Base-by-base conservation (phyloP, 2,329 filamentous ascomycete species). In the Fusarium verticillioides region DNA sequence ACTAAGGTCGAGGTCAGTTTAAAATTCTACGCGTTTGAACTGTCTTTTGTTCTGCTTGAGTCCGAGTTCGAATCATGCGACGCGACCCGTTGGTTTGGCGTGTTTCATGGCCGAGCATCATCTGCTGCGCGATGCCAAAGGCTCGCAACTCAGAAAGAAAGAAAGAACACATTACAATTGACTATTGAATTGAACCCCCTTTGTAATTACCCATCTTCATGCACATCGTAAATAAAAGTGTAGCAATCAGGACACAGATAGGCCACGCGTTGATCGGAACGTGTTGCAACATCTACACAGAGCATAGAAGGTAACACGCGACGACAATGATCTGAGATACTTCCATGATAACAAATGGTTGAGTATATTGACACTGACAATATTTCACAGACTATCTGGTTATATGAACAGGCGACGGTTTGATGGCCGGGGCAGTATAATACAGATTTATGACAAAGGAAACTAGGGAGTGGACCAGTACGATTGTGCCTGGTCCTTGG, bases 401-500 rank as follows among this genome's bases (percentile, higher is more conserved):
- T 69, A 13, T 59, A 44, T 60, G 6, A 39, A 53, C n/a, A 30
- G 26, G 6, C 15, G 37, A 40, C 37, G 7, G 26, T 63, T n/a
- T 30, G 19, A 23, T 32, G 10, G 39, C 13, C 19, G 9, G 30
- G 19, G 34, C 23, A 28, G 7, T 36, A 37, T 36, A 9, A 19
- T 65, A 65, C 52, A 59, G 8, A 11, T 34, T 28, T 18, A 3
- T 16, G 18, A 65, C 18, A 69, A 50, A 43, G 11, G 10, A 32
- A 50, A 32, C 37, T 52, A 71, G 6, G 68, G 67, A 34, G 34
- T 40, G 9, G 68, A 71, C 68, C 68, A 71, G 34, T 71, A 71
- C 12, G 62, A 62, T n/a, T 71, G 50, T 1, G 68, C 68, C 50
- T 71, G 67, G 9, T 71, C 68, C 39, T 66, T 71, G 7, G 53